phyloP scores from a whole-genome alignment of 768 basidiomycete genomes.

The Mycena capillaripes region DNA sequence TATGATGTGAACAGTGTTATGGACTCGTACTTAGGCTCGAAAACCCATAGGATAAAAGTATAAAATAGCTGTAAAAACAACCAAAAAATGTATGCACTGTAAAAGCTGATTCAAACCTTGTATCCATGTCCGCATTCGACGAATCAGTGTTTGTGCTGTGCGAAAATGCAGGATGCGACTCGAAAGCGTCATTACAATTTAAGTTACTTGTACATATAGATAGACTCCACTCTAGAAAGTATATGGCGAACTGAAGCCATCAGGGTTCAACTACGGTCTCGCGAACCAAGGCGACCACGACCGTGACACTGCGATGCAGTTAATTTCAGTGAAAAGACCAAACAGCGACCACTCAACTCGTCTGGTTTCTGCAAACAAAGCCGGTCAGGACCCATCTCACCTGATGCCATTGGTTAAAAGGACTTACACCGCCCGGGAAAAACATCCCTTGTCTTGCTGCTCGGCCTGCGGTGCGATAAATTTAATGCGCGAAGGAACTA shows the following conservation, averaged over 20 bases:
- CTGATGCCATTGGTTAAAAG: background rate
- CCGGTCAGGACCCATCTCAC: background rate
- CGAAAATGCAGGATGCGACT: background rate
- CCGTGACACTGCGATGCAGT: slow-evolving; percentile 25
- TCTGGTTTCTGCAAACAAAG: slow-evolving; percentile 33
- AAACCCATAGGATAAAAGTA: background rate
- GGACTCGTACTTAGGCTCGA: background rate
- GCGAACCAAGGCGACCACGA: slow-evolving; percentile 32
- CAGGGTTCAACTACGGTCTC: slow-evolving; percentile 15
- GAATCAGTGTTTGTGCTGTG: too few relatives aligned
- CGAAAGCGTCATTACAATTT: background rate
- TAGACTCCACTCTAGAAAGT: background rate
- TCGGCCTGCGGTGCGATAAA: slow-evolving; percentile 17
- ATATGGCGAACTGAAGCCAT: background rate
- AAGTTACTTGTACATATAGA: too few relatives aligned
- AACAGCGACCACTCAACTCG: slow-evolving; percentile 22
- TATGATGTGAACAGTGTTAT: background rate
- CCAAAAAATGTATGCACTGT: background rate
- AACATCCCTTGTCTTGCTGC: slow-evolving; percentile 37
- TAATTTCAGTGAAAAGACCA: background rate
- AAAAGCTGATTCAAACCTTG: background rate
- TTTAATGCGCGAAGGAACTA: background rate
- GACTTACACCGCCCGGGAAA: slow-evolving; percentile 36
- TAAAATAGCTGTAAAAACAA: background rate
- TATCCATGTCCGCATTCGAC: too few relatives aligned